A percentile compares a stretch with the other conserved stretches of the same genome.
Conservation (phyloP, 164 flowering plant genomes). For the Malania oleifera region DNA sequence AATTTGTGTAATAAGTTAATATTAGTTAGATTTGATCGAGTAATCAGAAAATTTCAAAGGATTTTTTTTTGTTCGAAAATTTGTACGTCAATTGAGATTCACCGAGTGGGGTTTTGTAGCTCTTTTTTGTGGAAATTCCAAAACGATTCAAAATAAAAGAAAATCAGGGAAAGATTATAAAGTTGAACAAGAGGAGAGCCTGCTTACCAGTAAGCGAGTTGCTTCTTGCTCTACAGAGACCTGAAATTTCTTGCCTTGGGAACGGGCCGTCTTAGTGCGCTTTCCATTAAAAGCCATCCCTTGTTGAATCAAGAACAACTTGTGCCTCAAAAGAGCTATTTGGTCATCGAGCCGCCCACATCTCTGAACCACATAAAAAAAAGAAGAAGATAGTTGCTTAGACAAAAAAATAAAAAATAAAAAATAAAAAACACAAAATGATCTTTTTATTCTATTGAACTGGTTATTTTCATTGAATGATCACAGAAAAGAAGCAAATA, state of each 20-base stretch:
- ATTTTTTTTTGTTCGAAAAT: too few species aligned
- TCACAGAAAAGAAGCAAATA: not conserved
- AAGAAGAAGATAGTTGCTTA: not conserved
- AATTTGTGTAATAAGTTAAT: too few species aligned
- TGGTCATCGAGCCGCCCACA: slow-evolving; percentile 98
- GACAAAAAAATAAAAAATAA: not conserved
- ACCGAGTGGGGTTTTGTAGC: too few species aligned
- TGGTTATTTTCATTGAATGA: too few species aligned
- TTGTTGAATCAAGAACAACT: slow-evolving; percentile 78
- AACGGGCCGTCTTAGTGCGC: slow-evolving; percentile 95
- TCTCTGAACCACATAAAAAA: slow-evolving; percentile 40
- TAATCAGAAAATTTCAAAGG: too few species aligned
- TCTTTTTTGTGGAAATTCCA: too few species aligned
- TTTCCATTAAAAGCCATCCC: slow-evolving; percentile 96
- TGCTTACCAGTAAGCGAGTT: slow-evolving; percentile 75
- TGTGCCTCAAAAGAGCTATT: slow-evolving; percentile 73
- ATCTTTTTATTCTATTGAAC: too few species aligned
- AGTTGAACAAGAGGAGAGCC: not conserved
- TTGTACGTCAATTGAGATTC: too few species aligned
- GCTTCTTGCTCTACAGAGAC: slow-evolving; percentile 97
- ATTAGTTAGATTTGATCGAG: too few species aligned
- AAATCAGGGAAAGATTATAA: not conserved
- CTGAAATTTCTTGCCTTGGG: slow-evolving; percentile 98
- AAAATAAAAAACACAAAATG: not conserved
- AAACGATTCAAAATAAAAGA: too few species aligned